Percentiles rank a stretch among this genome's conserved stretches.
Evolutionary conservation across 768 basidiomycete genomes (phyloP).

Genomic region (Sistotremastrum niveocremeum): DNA sequence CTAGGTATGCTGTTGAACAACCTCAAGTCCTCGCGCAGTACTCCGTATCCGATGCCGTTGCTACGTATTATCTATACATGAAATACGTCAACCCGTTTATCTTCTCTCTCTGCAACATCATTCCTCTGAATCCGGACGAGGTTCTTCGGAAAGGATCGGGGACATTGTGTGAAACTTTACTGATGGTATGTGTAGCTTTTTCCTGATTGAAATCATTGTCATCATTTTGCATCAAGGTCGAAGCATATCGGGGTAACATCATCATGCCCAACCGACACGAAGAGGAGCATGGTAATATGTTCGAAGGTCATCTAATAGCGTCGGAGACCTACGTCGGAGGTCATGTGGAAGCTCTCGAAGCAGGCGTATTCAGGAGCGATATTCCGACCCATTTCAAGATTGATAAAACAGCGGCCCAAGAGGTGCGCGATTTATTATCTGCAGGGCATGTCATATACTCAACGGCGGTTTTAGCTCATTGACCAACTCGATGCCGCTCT

Average conservation of each 20-base stretch:
- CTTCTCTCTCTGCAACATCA: constrained; percentile 98
- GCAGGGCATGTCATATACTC: constrained; percentile 1
- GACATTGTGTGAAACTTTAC: constrained; percentile 90
- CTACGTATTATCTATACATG: constrained; percentile 99
- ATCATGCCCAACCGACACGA: constrained; percentile 99
- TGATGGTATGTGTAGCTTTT: constrained; percentile 61
- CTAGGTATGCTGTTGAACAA: constrained; percentile 89
- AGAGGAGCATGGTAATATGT: constrained; percentile 82
- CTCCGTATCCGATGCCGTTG: constrained; percentile 98
- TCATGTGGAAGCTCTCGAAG: constrained; percentile 96
- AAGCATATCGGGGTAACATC: constrained; percentile 81
- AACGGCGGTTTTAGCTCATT: constrained; percentile 48
- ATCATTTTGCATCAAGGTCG: constrained; percentile 46
- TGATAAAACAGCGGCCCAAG: constrained; percentile 71
- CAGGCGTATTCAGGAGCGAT: constrained; percentile 95
- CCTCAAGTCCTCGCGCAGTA: constrained; percentile 92
- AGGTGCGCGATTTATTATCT: constrained; percentile 31
- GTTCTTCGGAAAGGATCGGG: constrained; percentile 93
- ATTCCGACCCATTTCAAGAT: constrained; percentile 94
- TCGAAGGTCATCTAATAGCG: constrained; percentile 90
- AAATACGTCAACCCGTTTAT: constrained; percentile 99
- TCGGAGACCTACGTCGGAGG: constrained; percentile 99
- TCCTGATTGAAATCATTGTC: background rate
- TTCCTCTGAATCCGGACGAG: constrained; percentile 92
- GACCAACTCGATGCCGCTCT: constrained; percentile 89